Conservation (phyloP, 768 basidiomycete species). For the Peribolospora kevripleyi region DNA sequence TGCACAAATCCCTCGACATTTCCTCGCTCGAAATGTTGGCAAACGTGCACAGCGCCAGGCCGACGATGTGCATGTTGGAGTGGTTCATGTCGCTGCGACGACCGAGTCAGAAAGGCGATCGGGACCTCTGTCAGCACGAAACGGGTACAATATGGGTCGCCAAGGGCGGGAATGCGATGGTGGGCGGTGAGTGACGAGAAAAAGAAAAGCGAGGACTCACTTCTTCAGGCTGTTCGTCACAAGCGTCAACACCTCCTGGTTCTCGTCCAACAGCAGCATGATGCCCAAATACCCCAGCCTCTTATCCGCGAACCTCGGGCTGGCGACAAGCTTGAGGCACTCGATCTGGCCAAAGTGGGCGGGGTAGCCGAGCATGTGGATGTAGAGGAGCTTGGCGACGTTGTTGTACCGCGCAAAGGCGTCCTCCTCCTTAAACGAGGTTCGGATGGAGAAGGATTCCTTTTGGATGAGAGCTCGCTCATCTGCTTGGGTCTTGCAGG, state of each 20-base stretch:
- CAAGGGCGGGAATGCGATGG: background rate
- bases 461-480: slow-evolving; percentile 91
- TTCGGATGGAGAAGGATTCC: slow-evolving; percentile 88
- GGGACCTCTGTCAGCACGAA: slow-evolving; percentile 6
- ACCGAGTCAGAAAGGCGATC: background rate
- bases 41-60: slow-evolving; percentile 88
- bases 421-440: slow-evolving; percentile 92
- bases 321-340: slow-evolving; percentile 51
- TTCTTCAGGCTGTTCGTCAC: slow-evolving; percentile 98
- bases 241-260: slow-evolving; percentile 84
- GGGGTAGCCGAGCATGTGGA: slow-evolving; percentile 94
- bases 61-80: slow-evolving; percentile 95
- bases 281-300: slow-evolving; percentile 88
- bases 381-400: slow-evolving; percentile 91
- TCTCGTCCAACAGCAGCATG: slow-evolving; percentile 92
- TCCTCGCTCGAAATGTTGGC: slow-evolving; percentile 98
- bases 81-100: slow-evolving; percentile 83
- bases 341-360: slow-evolving; percentile 99
- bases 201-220: slow-evolving; percentile 27
- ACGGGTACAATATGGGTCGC: no score
- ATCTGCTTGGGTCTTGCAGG: slow-evolving; percentile 98
- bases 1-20: slow-evolving; percentile 93
- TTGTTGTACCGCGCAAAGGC: slow-evolving; percentile 81
- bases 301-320: slow-evolving; percentile 88
- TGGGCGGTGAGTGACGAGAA: background rate